phyloP scores from a whole-genome alignment of 139 green algal genomes.

The Yamagishiella unicocca region DNA sequence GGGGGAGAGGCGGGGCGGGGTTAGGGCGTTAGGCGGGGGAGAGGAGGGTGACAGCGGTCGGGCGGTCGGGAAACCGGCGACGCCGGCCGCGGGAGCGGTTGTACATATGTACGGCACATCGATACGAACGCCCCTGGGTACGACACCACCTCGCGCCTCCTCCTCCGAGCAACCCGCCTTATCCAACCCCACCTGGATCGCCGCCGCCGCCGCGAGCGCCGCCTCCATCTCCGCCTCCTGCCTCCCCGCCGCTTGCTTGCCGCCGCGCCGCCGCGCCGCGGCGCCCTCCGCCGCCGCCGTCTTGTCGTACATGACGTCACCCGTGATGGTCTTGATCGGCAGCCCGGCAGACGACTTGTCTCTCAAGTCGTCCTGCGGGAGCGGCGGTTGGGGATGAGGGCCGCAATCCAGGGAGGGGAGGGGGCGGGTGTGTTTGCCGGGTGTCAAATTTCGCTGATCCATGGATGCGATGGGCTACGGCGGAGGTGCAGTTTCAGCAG shows the following conservation, averaged over 20 bases:
- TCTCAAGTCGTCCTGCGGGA: not conserved
- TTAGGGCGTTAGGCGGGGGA: not conserved
- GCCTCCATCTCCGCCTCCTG: constrained; percentile 3
- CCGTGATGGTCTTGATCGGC: constrained; percentile 70
- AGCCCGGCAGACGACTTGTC: constrained; percentile 46
- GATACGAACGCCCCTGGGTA: too few relatives aligned
- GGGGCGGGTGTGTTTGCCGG: too few relatives aligned
- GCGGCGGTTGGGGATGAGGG: not conserved
- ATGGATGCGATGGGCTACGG: too few relatives aligned
- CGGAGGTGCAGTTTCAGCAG: too few relatives aligned
- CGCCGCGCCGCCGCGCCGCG: not conserved
- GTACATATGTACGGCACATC: too few relatives aligned
- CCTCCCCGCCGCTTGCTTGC: not conserved
- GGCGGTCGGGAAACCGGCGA: too few relatives aligned
- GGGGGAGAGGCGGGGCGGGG: not conserved
- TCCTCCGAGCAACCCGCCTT: too few relatives aligned
- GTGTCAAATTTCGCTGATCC: too few relatives aligned
- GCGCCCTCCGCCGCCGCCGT: not conserved
- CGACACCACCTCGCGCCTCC: too few relatives aligned
- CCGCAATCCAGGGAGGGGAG: not conserved
- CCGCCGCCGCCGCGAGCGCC: constrained; percentile 6
- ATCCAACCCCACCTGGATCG: constrained; percentile 31
- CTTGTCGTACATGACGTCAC: constrained; percentile 64
- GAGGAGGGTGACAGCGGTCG: too few relatives aligned
- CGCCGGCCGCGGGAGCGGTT: too few relatives aligned